Percentiles rank a stretch among this genome's conserved stretches.
These are phyloP conservation scores for Solanum virginianum DNA, from an alignment of 257 asterid genomes.

Conservation along the genomic window DNA sequence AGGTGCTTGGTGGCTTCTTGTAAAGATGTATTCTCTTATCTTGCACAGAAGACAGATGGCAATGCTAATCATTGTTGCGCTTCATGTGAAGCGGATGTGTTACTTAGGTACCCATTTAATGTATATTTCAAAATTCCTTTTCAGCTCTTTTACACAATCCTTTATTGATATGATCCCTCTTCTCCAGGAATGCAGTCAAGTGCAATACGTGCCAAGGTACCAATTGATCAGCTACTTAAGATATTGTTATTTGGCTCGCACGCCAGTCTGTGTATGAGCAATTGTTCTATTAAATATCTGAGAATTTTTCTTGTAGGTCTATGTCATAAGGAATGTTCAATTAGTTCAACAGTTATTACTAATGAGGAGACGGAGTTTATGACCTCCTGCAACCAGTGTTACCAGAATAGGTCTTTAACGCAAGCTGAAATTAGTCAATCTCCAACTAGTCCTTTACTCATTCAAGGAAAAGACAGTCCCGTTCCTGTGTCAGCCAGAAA, in stretches of 20 bases:
- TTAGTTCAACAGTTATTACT: conserved; percentile 24
- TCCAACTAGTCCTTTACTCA: conserved; percentile 47
- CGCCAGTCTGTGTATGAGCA: not conserved
- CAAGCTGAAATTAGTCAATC: conserved; percentile 24
- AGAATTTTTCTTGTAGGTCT: conserved; percentile 31
- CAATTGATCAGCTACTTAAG: not conserved
- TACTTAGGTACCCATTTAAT: conserved; percentile 38
- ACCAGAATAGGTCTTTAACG: conserved; percentile 12
- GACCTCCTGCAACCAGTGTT: conserved; percentile 55
- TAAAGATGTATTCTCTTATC: conserved; percentile 42
- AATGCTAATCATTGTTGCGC: conserved; percentile 26
- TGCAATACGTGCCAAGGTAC: conserved; percentile 80
- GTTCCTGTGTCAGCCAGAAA: conserved; percentile 17
- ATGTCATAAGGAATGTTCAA: conserved; percentile 58
- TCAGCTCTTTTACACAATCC: not conserved
- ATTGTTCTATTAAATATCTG: not conserved
- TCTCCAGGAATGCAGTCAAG: conserved; percentile 49
- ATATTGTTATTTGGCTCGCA: not conserved
- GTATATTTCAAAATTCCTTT: not conserved
- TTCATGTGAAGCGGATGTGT: conserved; percentile 45
- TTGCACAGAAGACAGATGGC: conserved; percentile 40
- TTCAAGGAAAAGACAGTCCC: conserved; percentile 26
- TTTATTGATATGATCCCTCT: conserved; percentile 8
- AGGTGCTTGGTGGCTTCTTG: conserved; percentile 34
- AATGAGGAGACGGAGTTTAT: conserved; percentile 24